phyloP scores from a whole-genome alignment of 2,329 filamentous ascomycete genomes.

The Botryotinia globosa region DNA sequence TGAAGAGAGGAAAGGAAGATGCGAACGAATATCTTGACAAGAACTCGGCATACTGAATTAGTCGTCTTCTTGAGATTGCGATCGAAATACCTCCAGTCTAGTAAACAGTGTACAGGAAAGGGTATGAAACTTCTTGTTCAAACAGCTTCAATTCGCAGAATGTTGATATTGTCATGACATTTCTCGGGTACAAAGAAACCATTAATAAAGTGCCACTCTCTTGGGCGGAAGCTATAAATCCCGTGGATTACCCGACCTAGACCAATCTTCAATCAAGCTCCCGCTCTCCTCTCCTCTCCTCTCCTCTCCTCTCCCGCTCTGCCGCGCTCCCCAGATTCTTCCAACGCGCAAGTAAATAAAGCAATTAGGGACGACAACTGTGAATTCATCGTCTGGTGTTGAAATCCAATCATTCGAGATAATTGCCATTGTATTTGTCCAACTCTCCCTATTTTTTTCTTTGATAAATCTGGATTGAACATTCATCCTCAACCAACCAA shows the following conservation, averaged over 20 bases:
- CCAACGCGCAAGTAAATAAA: neutral
- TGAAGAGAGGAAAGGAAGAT: constrained; percentile 10
- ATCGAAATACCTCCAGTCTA: neutral
- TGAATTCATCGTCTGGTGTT: neutral
- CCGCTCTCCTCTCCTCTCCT: too few relatives aligned
- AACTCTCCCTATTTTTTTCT: neutral
- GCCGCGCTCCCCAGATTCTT: neutral
- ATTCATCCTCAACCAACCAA: neutral
- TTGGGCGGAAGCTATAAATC: neutral
- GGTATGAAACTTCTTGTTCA: neutral
- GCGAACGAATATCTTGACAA: constrained; percentile 88
- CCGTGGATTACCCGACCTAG: constrained; percentile 9
- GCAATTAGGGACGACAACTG: neutral
- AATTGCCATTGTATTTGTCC: neutral
- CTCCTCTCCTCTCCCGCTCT: neutral
- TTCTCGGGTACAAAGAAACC: neutral
- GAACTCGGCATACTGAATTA: constrained; percentile 74
- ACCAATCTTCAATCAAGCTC: neutral
- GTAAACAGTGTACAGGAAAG: neutral
- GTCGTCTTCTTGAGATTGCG: neutral
- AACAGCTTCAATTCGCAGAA: neutral
- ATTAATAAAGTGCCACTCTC: neutral
- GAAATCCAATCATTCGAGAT: neutral
- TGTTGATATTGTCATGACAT: neutral
- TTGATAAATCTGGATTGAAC: neutral